Base-by-base conservation (phyloP, 1,284 basidiomycete genomes). In the Pterulicium gracile region DNA sequence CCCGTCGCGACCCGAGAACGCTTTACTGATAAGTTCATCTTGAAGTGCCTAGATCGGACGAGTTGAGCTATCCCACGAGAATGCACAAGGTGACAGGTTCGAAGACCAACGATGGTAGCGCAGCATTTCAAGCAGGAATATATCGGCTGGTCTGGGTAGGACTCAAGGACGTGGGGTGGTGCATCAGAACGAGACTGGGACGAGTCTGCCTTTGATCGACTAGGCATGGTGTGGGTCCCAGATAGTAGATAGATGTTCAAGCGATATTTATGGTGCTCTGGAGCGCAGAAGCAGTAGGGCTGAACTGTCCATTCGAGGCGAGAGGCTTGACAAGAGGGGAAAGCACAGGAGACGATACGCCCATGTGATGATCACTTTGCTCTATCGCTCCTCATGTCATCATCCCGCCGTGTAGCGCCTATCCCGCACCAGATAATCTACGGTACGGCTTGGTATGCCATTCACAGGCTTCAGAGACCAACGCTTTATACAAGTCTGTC, bases 1-100 rank as follows among this genome's bases (percentile, higher is more conserved):
- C 1, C 88, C 89, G 50, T 91, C 88, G 52, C 89, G 66, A 1
- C 88, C 88, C 18, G 84, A 83, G 66, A 92, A 92, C 0, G 85
- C 67, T 59, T 91, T 91, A 64, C 83, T 88, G 53, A 92, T 86
- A 7, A 90, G 64, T 54, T 92, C 88, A 56, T 91, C 88, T 61
- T 91, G 85, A n/a, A 88, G 67, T 17, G 79, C 74, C 84, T 87
- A 51, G 15, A 48, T 19, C 47, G 14, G 35, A 15, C 20, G 5
- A 19, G 12, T 42, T 35, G 36, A 14, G 40, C 47, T 13, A 44
- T 47, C 32, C 4, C 18, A 4, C 21, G 5, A 19, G 27, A 40
- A 18, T 36, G 14, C 32, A 46, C 19, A 7, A 43, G 3, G 20
- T 41, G 47, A 19, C 12, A 40, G 3, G 45, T 20, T 10, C n/a